Base-by-base conservation (phyloP, 2,329 filamentous ascomycete species). In the Alternaria brassicae region DNA sequence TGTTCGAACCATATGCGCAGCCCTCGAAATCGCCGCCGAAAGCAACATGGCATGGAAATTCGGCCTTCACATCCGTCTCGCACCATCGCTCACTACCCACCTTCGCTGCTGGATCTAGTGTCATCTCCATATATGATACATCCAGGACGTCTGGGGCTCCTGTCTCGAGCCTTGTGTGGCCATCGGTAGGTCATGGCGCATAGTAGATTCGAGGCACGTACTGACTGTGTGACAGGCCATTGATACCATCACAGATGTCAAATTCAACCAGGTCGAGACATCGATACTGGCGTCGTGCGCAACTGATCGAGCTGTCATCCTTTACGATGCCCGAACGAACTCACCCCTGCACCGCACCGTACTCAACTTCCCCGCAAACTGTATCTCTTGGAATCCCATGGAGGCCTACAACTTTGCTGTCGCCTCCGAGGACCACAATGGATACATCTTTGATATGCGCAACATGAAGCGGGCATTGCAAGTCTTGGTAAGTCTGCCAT, bases 391-490 rank as follows among this genome's bases (percentile, higher is more conserved):
- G 92, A 97, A 97, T 68, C 95, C 95, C 0, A 95, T 97, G 89
- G 93, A 97, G 78, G 91, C 93, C 7, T 96, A 96, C 83, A 97
- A 98, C 80, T 89, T 98, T 73, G 94, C 93, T 15, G 88, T 93
- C 28, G 95, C 92, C 12, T 96, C 91, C 69, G 95, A 99, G 82
- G 95, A 98, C 73, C 94, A 97, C 81, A 96, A 96, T 77, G 85
- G 91, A 66, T 92, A 93, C 73, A 86, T 97, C 61, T 99, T 99
- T 73, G 95, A 99, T 78, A 96, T 96, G 87, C 87, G 95, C 69
- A 94, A 92, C 75, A 90, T 97, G 77, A 88, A 91, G 68, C 89
- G 92, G 62, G 92, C 94, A 0, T 81, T 96, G 61, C 97, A 98
- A 74, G 88, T 97, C 8, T 84, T 96, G 53, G 56, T 58, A 58